Conservation (phyloP, 2,329 filamentous ascomycete species). For the Eutypa lata region DNA sequence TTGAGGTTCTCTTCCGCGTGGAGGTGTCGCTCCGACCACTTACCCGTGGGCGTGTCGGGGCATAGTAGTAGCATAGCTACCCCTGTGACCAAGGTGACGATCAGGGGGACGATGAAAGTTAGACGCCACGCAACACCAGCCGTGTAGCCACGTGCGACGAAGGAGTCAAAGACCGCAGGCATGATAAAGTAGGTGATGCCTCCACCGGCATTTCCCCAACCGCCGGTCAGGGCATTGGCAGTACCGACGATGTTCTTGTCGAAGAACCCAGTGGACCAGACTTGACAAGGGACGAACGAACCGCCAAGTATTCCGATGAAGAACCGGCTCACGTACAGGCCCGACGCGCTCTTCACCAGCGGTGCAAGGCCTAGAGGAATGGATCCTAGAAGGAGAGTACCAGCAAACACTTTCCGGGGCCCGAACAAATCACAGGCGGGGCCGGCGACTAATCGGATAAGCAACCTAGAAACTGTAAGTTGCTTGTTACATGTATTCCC, state of each 20-base stretch:
- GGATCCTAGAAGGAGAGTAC: constrained; percentile 71
- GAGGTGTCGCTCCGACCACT: constrained; percentile 70
- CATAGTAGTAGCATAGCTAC: constrained; percentile 70
- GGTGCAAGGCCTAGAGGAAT: constrained; percentile 82
- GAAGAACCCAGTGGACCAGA: constrained; percentile 90
- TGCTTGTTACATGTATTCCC: background rate
- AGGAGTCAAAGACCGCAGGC: constrained; percentile 82
- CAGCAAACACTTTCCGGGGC: constrained; percentile 75
- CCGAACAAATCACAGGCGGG: constrained; percentile 85
- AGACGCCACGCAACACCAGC: constrained; percentile 77
- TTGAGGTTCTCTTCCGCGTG: constrained; percentile 52
- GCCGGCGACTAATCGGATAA: constrained; percentile 75
- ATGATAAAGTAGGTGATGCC: constrained; percentile 93
- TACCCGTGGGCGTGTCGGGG: constrained; percentile 78
- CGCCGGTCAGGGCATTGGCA: constrained; percentile 80
- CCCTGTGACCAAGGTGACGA: constrained; percentile 66
- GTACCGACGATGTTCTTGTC: constrained; percentile 90
- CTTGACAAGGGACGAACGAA: constrained; percentile 81
- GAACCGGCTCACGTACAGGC: constrained; percentile 72
- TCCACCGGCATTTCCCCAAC: constrained; percentile 83
- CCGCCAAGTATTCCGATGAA: constrained; percentile 79
- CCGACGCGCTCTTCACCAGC: constrained; percentile 63
- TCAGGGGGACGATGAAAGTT: constrained; percentile 78
- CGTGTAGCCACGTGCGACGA: constrained; percentile 60
- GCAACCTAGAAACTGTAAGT: constrained; percentile 43